phyloP scores from a whole-genome alignment of 768 basidiomycete species.

The Dioszegia aurantiaca region DNA sequence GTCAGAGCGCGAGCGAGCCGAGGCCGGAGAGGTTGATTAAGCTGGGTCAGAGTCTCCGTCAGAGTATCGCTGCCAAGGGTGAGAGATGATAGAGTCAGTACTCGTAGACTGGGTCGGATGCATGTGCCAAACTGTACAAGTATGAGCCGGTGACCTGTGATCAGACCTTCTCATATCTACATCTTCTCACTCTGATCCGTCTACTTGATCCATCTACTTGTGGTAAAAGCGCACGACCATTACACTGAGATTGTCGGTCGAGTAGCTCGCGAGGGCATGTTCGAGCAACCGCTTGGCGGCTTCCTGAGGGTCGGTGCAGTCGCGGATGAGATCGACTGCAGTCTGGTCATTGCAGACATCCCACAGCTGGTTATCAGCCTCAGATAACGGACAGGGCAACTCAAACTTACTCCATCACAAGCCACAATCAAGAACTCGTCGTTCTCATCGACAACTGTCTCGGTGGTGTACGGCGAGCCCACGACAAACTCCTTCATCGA shows the following conservation, averaged over 20 bases:
- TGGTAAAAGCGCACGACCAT: slow-evolving; percentile 72
- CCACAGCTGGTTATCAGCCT: slow-evolving; percentile 68
- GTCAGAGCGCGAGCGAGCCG: slow-evolving; percentile 14
- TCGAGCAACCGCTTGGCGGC: slow-evolving; percentile 73
- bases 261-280: slow-evolving; percentile 81
- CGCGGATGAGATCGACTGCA: slow-evolving; percentile 77
- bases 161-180: not conserved
- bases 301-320: slow-evolving; percentile 68
- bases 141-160: too few relatives aligned
- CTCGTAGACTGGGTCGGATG: too few relatives aligned
- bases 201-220: slow-evolving; percentile 2
- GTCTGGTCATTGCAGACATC: slow-evolving; percentile 88
- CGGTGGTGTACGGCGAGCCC: slow-evolving; percentile 96
- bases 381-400: not conserved
- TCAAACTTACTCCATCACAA: slow-evolving; percentile 83
- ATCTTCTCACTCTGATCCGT: not conserved
- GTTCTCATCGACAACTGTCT: slow-evolving; percentile 81
- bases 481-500: slow-evolving; percentile 99
- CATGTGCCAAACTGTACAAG: slow-evolving; percentile 7
- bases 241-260: slow-evolving; percentile 91
- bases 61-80: slow-evolving; percentile 20
- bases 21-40: slow-evolving; percentile 35
- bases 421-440: slow-evolving; percentile 95
- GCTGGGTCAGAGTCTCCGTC: slow-evolving; percentile 29
- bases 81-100: not conserved